Base-by-base conservation (phyloP, 495 filamentous ascomycete genomes). In the Aspergillus baeticus region DNA sequence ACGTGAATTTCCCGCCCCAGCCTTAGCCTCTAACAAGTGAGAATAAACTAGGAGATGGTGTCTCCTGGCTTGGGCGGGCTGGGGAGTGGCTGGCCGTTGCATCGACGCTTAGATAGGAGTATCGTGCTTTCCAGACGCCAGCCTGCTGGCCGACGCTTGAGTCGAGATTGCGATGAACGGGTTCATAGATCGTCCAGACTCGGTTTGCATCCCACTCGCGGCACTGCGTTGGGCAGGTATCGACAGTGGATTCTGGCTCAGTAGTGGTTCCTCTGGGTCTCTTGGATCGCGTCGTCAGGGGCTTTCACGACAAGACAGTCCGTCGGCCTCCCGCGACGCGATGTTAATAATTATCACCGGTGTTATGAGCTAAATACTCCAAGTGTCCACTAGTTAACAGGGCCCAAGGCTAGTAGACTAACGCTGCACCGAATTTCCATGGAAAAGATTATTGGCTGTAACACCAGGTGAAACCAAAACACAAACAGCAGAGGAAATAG, bases 201-300 rank as follows among this genome's bases (percentile, higher is more conserved):
- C 23, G 11, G 34, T 51, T 50, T 36, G 46, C 41, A 61, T 61
- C 48, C 49, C 59, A 57, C 45, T 35, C 54, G 43, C 33, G 50
- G 50, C 10, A 37, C 41, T 53, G 53, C 46, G 53, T 46, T 55
- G 48, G 56, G 53, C 29, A 63, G 50, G 57, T 55, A 64, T 58
- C 51, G 47, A 36, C 58, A 47, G 58, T 55, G 55, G 54, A 14
- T 46, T 51, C 31, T 44, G 41, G 31, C 34, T 37, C 23, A 29
- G 26, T 29, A 29, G 26, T 29, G 26, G 26, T 29, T 29, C 26
- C 26, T 29, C 26, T 29, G 26, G 26, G 26, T 29, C 26, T 29
- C 29, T 20, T 42, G 46, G 43, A 36, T 50, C 35, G 45, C 22
- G 26, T 47, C 22, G 20, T 23, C 26, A 56, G 45, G 45, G 29